Percentiles rank a stretch among this genome's conserved stretches.
These are phyloP conservation scores for Tylopilus plumbeoviolaceoides DNA, from an alignment of 768 basidiomycete genomes.

Conservation along the genomic window DNA sequence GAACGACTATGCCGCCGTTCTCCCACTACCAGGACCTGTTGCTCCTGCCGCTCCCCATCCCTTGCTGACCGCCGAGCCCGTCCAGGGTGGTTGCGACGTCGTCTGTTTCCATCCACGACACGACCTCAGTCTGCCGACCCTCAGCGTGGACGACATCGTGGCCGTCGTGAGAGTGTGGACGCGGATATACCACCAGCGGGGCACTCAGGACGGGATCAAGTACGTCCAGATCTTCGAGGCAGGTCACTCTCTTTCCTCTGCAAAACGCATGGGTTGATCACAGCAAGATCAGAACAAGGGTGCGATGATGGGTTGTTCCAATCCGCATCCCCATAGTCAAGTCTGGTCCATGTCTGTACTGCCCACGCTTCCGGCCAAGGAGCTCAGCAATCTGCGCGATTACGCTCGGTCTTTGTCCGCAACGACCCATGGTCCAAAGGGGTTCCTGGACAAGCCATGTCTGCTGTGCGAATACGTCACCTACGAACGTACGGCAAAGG, in stretches of 20 bases:
- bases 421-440: conserved; percentile 47
- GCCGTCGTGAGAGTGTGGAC: conserved; percentile 73
- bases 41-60: conserved; percentile 54
- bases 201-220: conserved; percentile 59
- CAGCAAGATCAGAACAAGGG: conserved; percentile 69
- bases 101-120: conserved; percentile 84
- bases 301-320: conserved; percentile 91
- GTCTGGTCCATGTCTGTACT: conserved; percentile 76
- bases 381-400: conserved; percentile 51
- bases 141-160: conserved; percentile 54
- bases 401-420: conserved; percentile 39
- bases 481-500: conserved; percentile 52
- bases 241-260: conserved; percentile 1
- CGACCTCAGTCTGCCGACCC: conserved; percentile 75
- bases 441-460: conserved; percentile 56
- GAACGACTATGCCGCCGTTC: conserved; percentile 81
- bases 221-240: conserved; percentile 91
- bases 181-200: conserved; percentile 55
- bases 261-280: conserved; percentile 1
- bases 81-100: conserved; percentile 85
- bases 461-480: conserved; percentile 79
- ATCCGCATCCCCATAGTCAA: conserved; percentile 93
- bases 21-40: conserved; percentile 57
- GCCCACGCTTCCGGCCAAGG: conserved; percentile 66
- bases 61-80: conserved; percentile 58